Percentiles rank a stretch among this genome's conserved stretches.
Evolutionary conservation across 2,329 filamentous ascomycete genomes (phyloP).

Genomic region (Verticillium isaacii): DNA sequence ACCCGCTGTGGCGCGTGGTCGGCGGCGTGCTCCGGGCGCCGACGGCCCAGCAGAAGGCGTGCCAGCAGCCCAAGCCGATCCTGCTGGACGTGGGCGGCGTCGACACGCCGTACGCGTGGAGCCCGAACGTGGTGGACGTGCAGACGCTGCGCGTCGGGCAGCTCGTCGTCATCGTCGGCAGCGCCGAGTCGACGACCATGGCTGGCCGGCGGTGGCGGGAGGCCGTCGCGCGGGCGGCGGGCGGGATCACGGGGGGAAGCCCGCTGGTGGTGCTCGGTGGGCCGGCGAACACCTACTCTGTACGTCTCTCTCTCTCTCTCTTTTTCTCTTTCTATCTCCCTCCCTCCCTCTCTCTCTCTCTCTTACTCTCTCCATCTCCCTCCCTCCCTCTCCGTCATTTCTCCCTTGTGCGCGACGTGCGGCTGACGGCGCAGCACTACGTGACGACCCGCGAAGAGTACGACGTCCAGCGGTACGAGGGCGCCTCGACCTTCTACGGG

Average conservation of each 20-base stretch:
- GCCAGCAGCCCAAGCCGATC: conserved; percentile 79
- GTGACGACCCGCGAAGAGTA: conserved; percentile 78
- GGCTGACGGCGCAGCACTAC: conserved; percentile 50
- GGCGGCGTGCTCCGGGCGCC: conserved; percentile 69
- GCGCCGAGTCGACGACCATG: conserved; percentile 91
- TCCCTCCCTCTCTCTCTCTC: conserved; percentile 33
- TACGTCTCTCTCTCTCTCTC: conserved; percentile 38
- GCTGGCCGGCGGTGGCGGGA: conserved; percentile 80
- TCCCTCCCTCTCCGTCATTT: not conserved
- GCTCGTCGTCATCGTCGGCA: conserved; percentile 75
- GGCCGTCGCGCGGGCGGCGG: conserved; percentile 54
- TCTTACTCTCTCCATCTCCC: conserved; percentile 20
- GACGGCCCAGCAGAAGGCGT: conserved; percentile 62
- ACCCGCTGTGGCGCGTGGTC: conserved; percentile 76
- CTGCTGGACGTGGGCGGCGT: conserved; percentile 84
- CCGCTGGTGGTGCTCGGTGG: conserved; percentile 82
- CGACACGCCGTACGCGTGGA: conserved; percentile 76
- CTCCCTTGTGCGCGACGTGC: not conserved
- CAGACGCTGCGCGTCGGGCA: conserved; percentile 82
- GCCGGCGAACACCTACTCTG: conserved; percentile 82
- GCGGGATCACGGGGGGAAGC: conserved; percentile 38
- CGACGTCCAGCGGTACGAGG: conserved; percentile 82
- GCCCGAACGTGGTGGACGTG: conserved; percentile 86
- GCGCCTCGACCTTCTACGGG: conserved; percentile 87
- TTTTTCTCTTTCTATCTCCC: not conserved